Evolutionary conservation across 768 basidiomycete species (phyloP).

Genomic region (Mycena galericulata): DNA sequence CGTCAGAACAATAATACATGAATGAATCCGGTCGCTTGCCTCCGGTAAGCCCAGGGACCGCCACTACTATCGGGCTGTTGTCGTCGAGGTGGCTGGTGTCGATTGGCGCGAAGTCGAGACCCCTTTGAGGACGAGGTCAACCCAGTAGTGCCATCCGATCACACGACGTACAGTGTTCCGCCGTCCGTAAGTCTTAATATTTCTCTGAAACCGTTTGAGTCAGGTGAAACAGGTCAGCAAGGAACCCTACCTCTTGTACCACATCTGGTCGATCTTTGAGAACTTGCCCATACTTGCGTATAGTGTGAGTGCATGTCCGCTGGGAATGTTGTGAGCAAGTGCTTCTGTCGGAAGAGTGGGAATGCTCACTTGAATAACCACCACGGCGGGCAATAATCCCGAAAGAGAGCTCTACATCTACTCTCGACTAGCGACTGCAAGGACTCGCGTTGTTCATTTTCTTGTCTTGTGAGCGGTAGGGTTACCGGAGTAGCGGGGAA

Average conservation of each 20-base stretch:
- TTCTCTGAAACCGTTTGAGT: neutral
- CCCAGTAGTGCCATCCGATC: neutral
- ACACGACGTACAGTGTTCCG: conserved; percentile 9
- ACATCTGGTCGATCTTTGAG: conserved; percentile 3
- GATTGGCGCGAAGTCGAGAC: conserved; percentile 13
- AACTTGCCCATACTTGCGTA: neutral
- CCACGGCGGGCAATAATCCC: conserved; percentile 9
- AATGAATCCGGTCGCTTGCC: neutral
- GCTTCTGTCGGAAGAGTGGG: neutral
- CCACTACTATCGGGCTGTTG: conserved; percentile 16
- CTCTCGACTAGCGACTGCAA: conserved; percentile 18
- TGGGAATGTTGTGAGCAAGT: neutral
- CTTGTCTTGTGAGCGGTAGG: neutral
- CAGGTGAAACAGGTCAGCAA: neutral
- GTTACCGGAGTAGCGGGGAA: neutral
- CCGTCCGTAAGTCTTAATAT: neutral
- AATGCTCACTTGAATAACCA: conserved; percentile 11
- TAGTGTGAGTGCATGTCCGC: conserved; percentile 11
- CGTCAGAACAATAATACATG: neutral
- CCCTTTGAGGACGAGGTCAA: neutral
- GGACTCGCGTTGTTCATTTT: neutral
- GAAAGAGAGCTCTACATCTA: conserved; percentile 1
- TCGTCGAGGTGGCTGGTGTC: conserved; percentile 10
- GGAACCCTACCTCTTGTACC: conserved; percentile 1
- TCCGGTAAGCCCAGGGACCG: conserved; percentile 9